phyloP scores from a whole-genome alignment of 1,284 basidiomycete genomes.

The Ustilago esculenta region DNA sequence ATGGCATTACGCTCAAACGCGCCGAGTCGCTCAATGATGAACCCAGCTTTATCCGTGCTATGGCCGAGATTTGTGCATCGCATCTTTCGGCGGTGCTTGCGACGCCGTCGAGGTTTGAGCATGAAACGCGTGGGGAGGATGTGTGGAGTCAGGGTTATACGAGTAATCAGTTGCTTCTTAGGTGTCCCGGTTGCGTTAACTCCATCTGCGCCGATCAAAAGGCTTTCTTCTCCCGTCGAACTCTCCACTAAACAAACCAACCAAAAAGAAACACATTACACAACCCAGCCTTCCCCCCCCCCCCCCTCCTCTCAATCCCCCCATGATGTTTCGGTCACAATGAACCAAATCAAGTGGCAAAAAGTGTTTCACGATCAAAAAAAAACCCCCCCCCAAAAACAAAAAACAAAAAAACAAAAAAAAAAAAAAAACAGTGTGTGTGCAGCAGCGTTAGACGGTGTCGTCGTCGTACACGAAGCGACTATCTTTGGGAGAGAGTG shows the following conservation, averaged over 20 bases:
- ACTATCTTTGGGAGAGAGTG: slow-evolving; percentile 57
- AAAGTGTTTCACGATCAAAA: no score
- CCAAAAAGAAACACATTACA: no score
- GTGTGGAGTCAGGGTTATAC: slow-evolving; percentile 69
- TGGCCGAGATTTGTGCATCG: slow-evolving; percentile 88
- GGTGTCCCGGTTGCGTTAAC: slow-evolving; percentile 94
- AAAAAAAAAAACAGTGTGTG: no score
- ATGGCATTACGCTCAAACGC: slow-evolving; percentile 89
- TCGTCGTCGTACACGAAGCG: slow-evolving; percentile 53
- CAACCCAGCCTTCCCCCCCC: not conserved
- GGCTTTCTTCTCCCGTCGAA: slow-evolving; percentile 77
- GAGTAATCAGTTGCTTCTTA: slow-evolving; percentile 82
- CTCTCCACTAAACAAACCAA: slow-evolving; percentile 11
- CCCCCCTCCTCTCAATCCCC: no score
- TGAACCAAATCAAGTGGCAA: no score
- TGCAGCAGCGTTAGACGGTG: slow-evolving; percentile 25
- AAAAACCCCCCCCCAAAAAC: no score
- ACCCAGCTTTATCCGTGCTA: slow-evolving; percentile 95
- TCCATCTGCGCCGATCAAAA: slow-evolving; percentile 86
- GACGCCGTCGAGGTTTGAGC: slow-evolving; percentile 25
- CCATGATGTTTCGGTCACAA: no score
- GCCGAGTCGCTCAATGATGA: slow-evolving; percentile 95
- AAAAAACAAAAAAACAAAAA: no score
- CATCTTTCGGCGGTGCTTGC: slow-evolving; percentile 72
- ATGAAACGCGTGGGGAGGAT: slow-evolving; percentile 37